These are phyloP conservation scores for Inga laurina DNA, from an alignment of 306 rosid genomes.

Conservation along the genomic window DNA sequence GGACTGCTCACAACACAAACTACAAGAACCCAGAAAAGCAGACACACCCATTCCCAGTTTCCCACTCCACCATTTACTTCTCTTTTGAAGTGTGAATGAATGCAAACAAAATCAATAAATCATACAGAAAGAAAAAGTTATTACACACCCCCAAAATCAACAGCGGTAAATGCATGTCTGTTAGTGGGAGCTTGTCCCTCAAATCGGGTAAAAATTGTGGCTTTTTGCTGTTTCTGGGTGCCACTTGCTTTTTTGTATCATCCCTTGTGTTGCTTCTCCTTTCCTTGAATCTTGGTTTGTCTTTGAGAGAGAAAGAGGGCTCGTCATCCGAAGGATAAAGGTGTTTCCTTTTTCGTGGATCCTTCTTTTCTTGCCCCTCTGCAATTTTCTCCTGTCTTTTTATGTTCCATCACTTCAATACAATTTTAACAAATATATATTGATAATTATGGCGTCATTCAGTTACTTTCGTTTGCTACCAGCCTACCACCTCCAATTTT, in stretches of 20 bases:
- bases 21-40: conserved; percentile 46
- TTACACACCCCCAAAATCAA: conserved; percentile 27
- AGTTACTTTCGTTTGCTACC: conserved; percentile 21
- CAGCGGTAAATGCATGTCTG: conserved; percentile 66
- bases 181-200: conserved; percentile 34
- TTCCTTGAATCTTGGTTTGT: conserved; percentile 27
- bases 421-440: conserved; percentile 17
- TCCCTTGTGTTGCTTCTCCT: conserved; percentile 38
- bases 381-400: conserved; percentile 68
- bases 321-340: conserved; percentile 49
- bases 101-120: neutral
- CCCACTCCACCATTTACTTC: conserved; percentile 1
- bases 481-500: conserved; percentile 19
- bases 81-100: neutral
- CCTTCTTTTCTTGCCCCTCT: conserved; percentile 44
- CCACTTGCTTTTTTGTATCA: conserved; percentile 44
- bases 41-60: conserved; percentile 9
- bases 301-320: conserved; percentile 27
- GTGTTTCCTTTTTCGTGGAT: conserved; percentile 51
- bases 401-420: conserved; percentile 71
- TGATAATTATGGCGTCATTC: conserved; percentile 33
- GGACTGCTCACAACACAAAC: conserved; percentile 45
- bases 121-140: neutral
- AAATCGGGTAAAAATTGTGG: conserved; percentile 39
- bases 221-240: conserved; percentile 48